Conservation (phyloP, 1,284 basidiomycete genomes). For the Cryptococcus sp. region DNA sequence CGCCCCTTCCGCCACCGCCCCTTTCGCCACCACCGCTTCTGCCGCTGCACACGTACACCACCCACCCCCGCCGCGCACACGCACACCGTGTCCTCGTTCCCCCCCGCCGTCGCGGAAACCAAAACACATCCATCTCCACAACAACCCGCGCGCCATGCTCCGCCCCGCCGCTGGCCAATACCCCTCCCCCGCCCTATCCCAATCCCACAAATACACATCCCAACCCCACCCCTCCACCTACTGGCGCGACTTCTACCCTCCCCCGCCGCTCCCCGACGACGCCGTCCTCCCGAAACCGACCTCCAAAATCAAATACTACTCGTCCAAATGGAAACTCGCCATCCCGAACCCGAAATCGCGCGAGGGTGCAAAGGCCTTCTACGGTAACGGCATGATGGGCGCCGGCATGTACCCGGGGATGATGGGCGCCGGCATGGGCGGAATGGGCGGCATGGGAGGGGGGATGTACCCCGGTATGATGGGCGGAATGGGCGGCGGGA, state of each 20-base stretch:
- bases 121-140: neutral
- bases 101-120: neutral
- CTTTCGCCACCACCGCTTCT: neutral
- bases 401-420: conserved; percentile 15
- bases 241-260: conserved; percentile 23
- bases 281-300: conserved; percentile 25
- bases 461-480: conserved; percentile 13
- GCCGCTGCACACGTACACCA: no score
- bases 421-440: neutral
- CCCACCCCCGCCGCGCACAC: neutral
- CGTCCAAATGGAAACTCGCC: conserved; percentile 34
- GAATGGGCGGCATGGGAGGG: conserved; percentile 14
- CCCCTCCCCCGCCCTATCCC: neutral
- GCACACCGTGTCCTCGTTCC: neutral
- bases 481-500: conserved; percentile 21
- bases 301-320: conserved; percentile 15
- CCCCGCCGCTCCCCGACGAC: conserved; percentile 5
- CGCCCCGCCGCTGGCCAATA: neutral
- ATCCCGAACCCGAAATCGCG: conserved; percentile 28
- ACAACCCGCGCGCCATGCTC: neutral
- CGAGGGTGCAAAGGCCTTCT: conserved; percentile 25
- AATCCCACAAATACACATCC: neutral
- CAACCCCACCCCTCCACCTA: conserved; percentile 7
- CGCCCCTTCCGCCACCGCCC: neutral
- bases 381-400: conserved; percentile 19